phyloP scores from a whole-genome alignment of 2,329 filamentous ascomycete genomes.

The Apiospora malaysiana region DNA sequence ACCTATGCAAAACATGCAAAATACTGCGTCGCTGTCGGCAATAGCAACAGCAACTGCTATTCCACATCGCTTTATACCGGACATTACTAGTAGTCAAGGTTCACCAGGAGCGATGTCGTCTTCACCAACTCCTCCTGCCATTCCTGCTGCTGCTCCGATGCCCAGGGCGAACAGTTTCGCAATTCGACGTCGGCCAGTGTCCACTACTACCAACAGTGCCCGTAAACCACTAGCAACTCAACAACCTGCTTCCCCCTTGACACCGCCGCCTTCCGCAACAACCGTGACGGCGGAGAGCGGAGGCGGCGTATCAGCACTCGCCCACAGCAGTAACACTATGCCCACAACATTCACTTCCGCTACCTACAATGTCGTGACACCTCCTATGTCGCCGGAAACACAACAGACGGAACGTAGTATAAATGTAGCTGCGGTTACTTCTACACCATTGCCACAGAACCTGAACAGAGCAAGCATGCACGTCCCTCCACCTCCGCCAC shows the following conservation, averaged over 20 bases:
- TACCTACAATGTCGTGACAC: neutral
- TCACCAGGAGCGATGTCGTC: neutral
- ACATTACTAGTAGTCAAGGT: neutral
- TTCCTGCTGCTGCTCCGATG: neutral
- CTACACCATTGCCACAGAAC: neutral
- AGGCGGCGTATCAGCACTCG: too few species aligned
- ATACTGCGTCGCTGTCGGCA: neutral
- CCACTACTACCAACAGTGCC: neutral
- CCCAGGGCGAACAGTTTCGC: conserved; percentile 5
- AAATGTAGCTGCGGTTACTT: neutral
- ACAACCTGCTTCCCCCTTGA: neutral
- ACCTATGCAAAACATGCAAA: neutral
- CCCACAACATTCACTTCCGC: too few species aligned
- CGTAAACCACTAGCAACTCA: neutral
- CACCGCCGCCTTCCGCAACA: neutral
- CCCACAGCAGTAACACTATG: neutral
- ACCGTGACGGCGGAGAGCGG: neutral
- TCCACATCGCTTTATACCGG: neutral
- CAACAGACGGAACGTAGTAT: neutral
- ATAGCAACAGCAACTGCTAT: neutral
- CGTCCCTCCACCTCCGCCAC: neutral
- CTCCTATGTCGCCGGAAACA: neutral
- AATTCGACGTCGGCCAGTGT: conserved; percentile 3
- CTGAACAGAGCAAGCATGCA: neutral
- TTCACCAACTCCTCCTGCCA: neutral